Conservation (phyloP, 2,329 filamentous ascomycete genomes). For the Pestalotiopsis sp. region DNA sequence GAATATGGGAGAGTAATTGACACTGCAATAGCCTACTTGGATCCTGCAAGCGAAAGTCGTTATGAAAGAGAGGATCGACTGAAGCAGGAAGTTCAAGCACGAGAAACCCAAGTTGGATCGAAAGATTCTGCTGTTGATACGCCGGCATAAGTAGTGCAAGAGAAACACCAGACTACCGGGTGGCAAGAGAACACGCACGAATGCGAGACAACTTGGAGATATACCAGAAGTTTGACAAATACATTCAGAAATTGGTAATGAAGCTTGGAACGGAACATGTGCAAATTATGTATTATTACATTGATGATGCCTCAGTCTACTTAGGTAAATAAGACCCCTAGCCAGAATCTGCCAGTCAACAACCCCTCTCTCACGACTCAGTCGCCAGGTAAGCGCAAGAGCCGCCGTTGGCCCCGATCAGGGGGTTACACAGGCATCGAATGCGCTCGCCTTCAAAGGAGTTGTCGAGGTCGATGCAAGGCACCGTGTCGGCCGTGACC, state of each 20-base stretch:
- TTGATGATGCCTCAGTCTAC: too few relatives aligned
- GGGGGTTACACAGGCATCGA: neutral
- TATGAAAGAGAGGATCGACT: conserved; percentile 16
- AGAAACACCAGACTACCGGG: neutral
- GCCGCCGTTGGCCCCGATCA: neutral
- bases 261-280: too few relatives aligned
- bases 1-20: conserved; percentile 13
- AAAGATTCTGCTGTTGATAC: neutral
- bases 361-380: too few relatives aligned
- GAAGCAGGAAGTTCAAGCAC: neutral
- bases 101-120: neutral
- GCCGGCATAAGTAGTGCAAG: neutral
- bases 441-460: neutral
- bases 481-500: neutral
- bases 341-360: too few relatives aligned
- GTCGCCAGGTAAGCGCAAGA: neutral
- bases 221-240: too few relatives aligned
- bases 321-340: too few relatives aligned
- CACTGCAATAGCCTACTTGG: conserved; percentile 14
- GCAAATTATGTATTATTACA: too few relatives aligned
- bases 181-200: neutral
- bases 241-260: too few relatives aligned
- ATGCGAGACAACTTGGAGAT: too few relatives aligned
- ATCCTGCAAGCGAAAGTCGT: conserved; percentile 24
- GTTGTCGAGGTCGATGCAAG: neutral